Base-by-base conservation (phyloP, 305 asterid genomes). In the Fraxinus dipetala region DNA sequence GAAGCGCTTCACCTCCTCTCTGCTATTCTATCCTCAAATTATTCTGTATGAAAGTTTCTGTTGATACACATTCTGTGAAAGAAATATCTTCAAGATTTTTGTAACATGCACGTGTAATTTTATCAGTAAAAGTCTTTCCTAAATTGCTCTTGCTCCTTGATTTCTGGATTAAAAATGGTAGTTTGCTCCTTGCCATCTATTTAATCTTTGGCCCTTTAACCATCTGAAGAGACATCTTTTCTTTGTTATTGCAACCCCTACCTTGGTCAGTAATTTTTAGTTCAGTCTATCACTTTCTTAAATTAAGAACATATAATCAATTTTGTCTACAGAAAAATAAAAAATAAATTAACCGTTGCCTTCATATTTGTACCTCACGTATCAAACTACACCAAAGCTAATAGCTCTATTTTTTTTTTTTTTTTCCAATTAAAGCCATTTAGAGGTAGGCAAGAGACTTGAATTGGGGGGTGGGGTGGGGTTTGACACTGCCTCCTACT, bases 1-100 rank as follows among this genome's bases (percentile, higher is more conserved):
- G 97, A 93, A 86, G 94, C 93, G 0, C 98, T 95, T 83, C 93
- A 92, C 87, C 90, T 94, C 56, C 93, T 95, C 77, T 90, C 93
- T 14, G 81, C 89, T 72, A 87, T 94, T 85, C 86, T 95, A 6
- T 94, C 96, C 79, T 91, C 94, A 72, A 83, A 76, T 81, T 86
- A 88, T 88, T 88, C 95, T 69, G 99, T 96, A 93, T 40, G 87
- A 51, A 74, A 69, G 45, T 72, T 84, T 84, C 70, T 77, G 20
- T 83, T 79, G 73, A 65, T 9, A 72, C 76, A 14, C 77, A 35
- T 40, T 77, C 45, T 30, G 7, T 32, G 38, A 35, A 82, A 65
- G 56, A 83, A 65, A 79, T 69, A 77, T 83, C 54, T 26, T 75
- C 38, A 24, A 10, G 16, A 51, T 28, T 45, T 16, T 7, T 30